Conservation (phyloP, 2,329 filamentous ascomycete genomes). For the Fusarium armeniacum region DNA sequence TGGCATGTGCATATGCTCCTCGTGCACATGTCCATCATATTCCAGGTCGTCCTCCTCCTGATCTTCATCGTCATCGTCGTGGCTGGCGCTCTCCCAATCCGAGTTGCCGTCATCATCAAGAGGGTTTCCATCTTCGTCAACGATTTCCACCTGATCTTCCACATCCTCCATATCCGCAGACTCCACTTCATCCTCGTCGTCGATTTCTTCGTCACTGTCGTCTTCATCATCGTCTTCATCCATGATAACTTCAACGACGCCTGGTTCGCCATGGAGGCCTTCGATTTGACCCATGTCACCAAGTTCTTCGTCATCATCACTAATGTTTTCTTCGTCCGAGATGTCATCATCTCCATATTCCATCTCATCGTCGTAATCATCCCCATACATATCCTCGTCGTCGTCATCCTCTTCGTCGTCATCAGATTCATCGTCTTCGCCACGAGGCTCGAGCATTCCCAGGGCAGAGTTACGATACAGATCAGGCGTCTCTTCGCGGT, state of each 20-base stretch:
- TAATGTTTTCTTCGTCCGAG: conserved; percentile 86
- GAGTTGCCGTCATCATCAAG: conserved; percentile 72
- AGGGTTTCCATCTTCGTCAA: conserved; percentile 73
- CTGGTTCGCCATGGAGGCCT: conserved; percentile 73
- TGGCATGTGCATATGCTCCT: conserved; percentile 64
- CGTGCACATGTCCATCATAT: conserved; percentile 69
- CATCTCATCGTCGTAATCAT: conserved; percentile 93
- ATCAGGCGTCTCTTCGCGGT: conserved; percentile 94
- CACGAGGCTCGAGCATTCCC: conserved; percentile 90
- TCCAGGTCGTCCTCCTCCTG: conserved; percentile 68
- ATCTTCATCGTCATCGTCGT: conserved; percentile 65
- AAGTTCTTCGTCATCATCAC: conserved; percentile 88
- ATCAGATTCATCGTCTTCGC: conserved; percentile 85
- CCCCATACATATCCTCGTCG: conserved; percentile 93
- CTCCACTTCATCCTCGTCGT: conserved; percentile 62
- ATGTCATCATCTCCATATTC: conserved; percentile 88
- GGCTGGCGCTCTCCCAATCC: conserved; percentile 72
- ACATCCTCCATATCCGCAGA: conserved; percentile 66
- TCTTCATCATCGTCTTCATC: conserved; percentile 77
- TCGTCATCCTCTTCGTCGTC: conserved; percentile 80
- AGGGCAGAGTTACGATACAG: conserved; percentile 96
- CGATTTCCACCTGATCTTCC: conserved; percentile 68
- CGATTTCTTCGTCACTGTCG: conserved; percentile 70
- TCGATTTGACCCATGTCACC: conserved; percentile 90
- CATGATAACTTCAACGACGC: conserved; percentile 82